A percentile compares a stretch with the other conserved stretches of the same genome.
phyloP scores from a whole-genome alignment of 495 filamentous ascomycete genomes.

The Pyronema domesticum region DNA sequence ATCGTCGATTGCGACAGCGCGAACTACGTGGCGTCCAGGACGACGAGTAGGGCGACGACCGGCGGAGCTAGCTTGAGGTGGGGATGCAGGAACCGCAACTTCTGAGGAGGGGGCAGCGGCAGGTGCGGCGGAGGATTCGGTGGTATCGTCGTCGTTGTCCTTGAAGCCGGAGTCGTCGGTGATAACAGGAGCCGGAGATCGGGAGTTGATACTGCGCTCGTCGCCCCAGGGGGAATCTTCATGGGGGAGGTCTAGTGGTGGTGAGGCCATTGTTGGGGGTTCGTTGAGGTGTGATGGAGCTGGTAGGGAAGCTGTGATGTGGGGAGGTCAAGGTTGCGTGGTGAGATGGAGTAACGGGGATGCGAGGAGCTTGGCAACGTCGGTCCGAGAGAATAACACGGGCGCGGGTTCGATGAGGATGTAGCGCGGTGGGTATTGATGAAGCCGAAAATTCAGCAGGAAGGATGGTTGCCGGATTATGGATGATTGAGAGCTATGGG shows the following conservation, averaged over 20 bases:
- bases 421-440: too few relatives aligned
- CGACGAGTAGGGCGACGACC: constrained; percentile 17
- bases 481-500: too few relatives aligned
- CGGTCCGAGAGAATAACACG: too few relatives aligned
- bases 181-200: constrained; percentile 7
- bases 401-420: too few relatives aligned
- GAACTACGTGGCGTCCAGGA: constrained; percentile 20
- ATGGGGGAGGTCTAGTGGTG: constrained; percentile 19
- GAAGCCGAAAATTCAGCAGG: too few relatives aligned
- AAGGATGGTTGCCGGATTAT: too few relatives aligned
- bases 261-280: constrained; percentile 16
- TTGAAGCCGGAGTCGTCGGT: constrained; percentile 10
- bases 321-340: background rate
- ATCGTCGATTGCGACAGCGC: constrained; percentile 63
- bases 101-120: background rate
- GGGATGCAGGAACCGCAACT: background rate
- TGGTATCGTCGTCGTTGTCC: constrained; percentile 2
- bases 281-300: background rate
- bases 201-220: constrained; percentile 21
- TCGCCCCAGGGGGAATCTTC: constrained; percentile 24
- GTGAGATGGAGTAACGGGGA: too few relatives aligned
- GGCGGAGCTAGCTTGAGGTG: constrained; percentile 1
- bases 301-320: background rate
- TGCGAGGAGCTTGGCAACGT: too few relatives aligned
- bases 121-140: background rate